These are phyloP conservation scores for Euphorbia corollata DNA, from an alignment of 441 rosid genomes.

Conservation along the genomic window DNA sequence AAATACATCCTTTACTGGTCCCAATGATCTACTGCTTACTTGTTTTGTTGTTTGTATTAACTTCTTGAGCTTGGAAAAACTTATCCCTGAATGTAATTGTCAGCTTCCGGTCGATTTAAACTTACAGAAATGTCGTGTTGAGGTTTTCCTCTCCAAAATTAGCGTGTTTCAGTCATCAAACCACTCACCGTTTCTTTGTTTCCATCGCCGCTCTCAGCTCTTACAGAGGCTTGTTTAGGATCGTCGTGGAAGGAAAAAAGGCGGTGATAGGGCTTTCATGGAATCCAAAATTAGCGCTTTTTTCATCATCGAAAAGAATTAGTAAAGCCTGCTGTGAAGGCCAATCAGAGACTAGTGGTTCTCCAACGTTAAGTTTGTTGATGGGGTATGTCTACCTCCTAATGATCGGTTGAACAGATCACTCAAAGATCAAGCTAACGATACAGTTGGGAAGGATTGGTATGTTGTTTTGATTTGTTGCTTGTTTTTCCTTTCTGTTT, in stretches of 20 bases:
- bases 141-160: no score
- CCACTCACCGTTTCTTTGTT: no score
- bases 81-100: no score
- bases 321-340: constrained; percentile 7
- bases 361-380: constrained; percentile 50
- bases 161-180: no score
- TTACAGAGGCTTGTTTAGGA: background rate
- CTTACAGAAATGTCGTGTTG: no score
- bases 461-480: constrained; percentile 16
- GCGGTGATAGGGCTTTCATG: constrained; percentile 64
- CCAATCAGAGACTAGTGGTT: constrained; percentile 30
- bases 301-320: constrained; percentile 14
- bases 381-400: constrained; percentile 77
- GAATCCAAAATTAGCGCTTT: constrained; percentile 67
- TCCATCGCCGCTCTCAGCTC: no score
- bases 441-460: constrained; percentile 65
- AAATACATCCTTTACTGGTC: no score
- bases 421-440: constrained; percentile 54
- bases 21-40: no score
- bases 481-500: background rate
- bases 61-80: no score
- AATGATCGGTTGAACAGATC: constrained; percentile 63
- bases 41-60: no score
- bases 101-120: no score
- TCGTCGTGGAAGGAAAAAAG: constrained; percentile 37